Evolutionary conservation across 2,329 filamentous ascomycete species (phyloP), one percentile per base, ranked within the genome.

Genomic region (Xylariaceae sp.): DNA sequence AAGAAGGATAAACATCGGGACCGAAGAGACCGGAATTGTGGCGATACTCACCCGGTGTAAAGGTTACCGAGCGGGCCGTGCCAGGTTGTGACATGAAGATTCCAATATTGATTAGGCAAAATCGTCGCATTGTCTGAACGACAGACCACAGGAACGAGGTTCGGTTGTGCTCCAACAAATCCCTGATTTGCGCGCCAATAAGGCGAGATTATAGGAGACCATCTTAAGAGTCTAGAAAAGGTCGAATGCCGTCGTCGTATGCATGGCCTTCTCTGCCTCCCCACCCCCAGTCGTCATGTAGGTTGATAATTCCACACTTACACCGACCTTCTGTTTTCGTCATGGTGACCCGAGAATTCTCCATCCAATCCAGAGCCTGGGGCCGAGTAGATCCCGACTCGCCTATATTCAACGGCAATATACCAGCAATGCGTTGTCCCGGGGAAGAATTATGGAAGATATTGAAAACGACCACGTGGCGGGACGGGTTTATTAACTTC

Each of bases 291-390:
- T 42, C 9, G 9, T 8, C 9, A 42, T 42, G 9, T 30, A 30
- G 5, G 23, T 30, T 30, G 4, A 5, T 30, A 30, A 42, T 42
- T 42, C 13, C 37, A 42, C 37, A 17, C 10, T 17, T 30, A 13
- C 18, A 34, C 11, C 49, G 49, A 51, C 49, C 49, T 51, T 51
- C 49, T 51, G 49, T 51, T 51, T 51, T 51, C 23, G 49, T 51
- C 49, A 51, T 35, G 49, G 30, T n/a, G 6, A 34, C 23, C 49
- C 23, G 23, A 51, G 10, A 51, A 34, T 51, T 51, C 11, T 15
- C 49, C 49, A 51, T 35, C 49, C 49, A 51, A 35, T 35, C 23
- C 49, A n/a, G 18, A 35, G n/a, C 9, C 11, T 15, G 23, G 13
- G 13, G 18, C 49, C 34, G 3, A 35, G 13, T 4, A 13, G 5